A percentile compares a stretch with the other conserved stretches of the same genome.
Conservation (phyloP, 495 filamentous ascomycete species). For the Tuber borchii region DNA sequence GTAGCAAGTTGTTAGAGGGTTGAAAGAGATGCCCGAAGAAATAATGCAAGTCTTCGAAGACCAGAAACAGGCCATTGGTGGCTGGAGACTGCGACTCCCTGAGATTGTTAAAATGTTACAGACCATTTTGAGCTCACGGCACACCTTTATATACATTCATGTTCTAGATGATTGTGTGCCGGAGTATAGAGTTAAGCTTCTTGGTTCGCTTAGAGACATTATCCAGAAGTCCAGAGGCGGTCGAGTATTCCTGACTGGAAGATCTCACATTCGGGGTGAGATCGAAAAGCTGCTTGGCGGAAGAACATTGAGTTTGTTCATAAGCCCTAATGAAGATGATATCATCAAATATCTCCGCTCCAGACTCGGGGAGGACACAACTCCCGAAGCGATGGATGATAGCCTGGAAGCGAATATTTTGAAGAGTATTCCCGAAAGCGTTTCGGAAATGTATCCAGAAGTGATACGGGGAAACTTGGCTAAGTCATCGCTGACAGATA, state of each 20-base stretch:
- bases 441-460: background rate
- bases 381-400: background rate
- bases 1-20: background rate
- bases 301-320: background rate
- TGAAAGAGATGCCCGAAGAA: background rate
- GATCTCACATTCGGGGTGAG: background rate
- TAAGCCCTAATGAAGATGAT: background rate
- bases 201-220: background rate
- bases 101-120: background rate
- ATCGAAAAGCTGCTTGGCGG: background rate
- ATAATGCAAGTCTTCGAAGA: background rate
- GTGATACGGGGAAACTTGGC: background rate
- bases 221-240: background rate
- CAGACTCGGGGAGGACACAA: background rate
- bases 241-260: background rate
- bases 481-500: background rate
- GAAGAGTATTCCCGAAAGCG: background rate
- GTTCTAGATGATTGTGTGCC: background rate
- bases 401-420: background rate
- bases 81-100: background rate
- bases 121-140: background rate
- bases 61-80: background rate
- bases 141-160: background rate
- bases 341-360: background rate
- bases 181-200: background rate